Conservation (phyloP, 495 filamentous ascomycete species). For the Podospora pseudopauciseta region DNA sequence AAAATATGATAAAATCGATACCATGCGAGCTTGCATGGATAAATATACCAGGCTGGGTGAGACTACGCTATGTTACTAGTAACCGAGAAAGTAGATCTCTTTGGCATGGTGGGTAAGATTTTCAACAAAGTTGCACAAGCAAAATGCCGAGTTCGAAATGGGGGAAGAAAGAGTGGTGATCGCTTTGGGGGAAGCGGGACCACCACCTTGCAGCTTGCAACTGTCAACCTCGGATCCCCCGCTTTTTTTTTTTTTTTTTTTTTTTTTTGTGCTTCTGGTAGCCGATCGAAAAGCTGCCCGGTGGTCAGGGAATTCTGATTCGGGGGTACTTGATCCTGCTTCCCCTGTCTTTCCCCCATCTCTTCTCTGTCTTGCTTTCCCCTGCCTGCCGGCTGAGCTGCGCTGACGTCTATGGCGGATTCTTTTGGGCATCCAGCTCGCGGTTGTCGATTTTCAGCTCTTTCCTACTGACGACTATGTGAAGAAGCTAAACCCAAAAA, state of each 20-base stretch:
- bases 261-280: background rate
- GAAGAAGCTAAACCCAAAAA: background rate
- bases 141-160: background rate
- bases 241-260: background rate
- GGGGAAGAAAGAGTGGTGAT: background rate
- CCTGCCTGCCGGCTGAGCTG: background rate
- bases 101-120: background rate
- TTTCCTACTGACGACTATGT: background rate
- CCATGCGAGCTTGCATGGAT: too few species aligned
- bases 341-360: too few species aligned
- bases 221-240: background rate
- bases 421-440: constrained; percentile 2
- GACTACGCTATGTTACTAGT: too few species aligned
- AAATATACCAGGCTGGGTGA: too few species aligned
- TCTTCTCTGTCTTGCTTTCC: background rate
- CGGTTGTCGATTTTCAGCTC: background rate
- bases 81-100: background rate
- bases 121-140: background rate
- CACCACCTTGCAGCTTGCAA: background rate
- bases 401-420: background rate
- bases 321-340: background rate
- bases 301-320: background rate
- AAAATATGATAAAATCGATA: background rate
- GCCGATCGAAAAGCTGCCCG: background rate
- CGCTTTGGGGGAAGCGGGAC: background rate